These are phyloP conservation scores for Geotrichum reessii DNA, from an alignment of 1,139 yeast species.

Conservation along the genomic window DNA sequence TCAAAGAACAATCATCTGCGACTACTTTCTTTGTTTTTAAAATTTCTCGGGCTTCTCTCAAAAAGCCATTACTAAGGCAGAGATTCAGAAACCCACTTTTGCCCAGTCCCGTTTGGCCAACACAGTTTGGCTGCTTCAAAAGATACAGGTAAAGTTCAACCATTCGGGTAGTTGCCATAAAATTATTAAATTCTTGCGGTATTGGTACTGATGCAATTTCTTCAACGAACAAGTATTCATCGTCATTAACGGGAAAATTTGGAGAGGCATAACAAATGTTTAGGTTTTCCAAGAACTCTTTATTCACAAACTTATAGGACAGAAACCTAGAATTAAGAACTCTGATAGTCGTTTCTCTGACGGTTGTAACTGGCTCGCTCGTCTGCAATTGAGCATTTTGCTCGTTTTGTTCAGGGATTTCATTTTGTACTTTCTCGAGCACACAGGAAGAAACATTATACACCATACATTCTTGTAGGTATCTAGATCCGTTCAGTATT, in stretches of 20 bases:
- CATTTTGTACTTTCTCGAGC: background rate
- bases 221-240: background rate
- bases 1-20: conserved; percentile 5
- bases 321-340: conserved; percentile 11
- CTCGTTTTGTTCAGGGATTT: background rate
- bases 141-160: conserved; percentile 5
- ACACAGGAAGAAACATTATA: conserved; percentile 4
- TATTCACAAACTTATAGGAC: conserved; percentile 10
- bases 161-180: background rate
- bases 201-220: conserved; percentile 13
- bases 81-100: conserved; percentile 11
- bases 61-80: conserved; percentile 4
- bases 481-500: conserved; percentile 2
- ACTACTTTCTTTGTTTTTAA: conserved; percentile 3
- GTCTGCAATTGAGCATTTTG: background rate
- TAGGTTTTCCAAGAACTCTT: conserved; percentile 3
- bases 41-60: conserved; percentile 1
- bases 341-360: background rate
- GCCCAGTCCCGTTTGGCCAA: background rate
- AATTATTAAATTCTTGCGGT: conserved; percentile 4
- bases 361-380: background rate
- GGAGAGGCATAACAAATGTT: conserved; percentile 8
- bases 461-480: conserved; percentile 7
- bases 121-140: conserved; percentile 8
- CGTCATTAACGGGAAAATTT: conserved; percentile 8